phyloP scores from a whole-genome alignment of 2,329 filamentous ascomycete species.

The Penicillium sp. region DNA sequence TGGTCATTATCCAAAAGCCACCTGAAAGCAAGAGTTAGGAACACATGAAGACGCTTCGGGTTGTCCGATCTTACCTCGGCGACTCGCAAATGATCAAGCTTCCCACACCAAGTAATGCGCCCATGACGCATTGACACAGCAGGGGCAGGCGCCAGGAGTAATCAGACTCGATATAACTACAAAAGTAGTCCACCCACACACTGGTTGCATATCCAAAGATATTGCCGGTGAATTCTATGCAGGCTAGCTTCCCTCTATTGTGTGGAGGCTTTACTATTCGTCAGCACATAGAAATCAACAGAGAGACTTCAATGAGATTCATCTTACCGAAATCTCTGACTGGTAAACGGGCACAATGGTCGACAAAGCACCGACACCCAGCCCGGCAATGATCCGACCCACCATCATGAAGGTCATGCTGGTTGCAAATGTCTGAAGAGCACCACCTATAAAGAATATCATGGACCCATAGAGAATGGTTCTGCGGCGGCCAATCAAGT shows the following conservation, averaged over 20 bases:
- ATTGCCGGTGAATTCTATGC: slow-evolving; percentile 97
- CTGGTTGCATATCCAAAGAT: slow-evolving; percentile 93
- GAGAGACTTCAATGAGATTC: background rate
- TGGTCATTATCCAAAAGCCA: slow-evolving; percentile 98
- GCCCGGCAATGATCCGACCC: slow-evolving; percentile 75
- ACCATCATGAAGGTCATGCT: slow-evolving; percentile 85
- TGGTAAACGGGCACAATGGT: slow-evolving; percentile 93
- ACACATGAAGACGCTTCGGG: background rate
- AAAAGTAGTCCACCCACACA: slow-evolving; percentile 98
- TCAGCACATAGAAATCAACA: background rate
- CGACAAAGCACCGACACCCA: slow-evolving; percentile 82
- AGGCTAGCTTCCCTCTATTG: slow-evolving; percentile 90
- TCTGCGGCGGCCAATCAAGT: slow-evolving; percentile 80
- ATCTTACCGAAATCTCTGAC: slow-evolving; percentile 71
- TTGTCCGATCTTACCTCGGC: slow-evolving; percentile 60
- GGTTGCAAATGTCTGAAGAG: slow-evolving; percentile 73
- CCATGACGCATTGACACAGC: slow-evolving; percentile 92
- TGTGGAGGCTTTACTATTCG: slow-evolving; percentile 62
- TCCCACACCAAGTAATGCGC: slow-evolving; percentile 73
- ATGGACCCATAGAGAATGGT: slow-evolving; percentile 93
- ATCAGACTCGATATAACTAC: slow-evolving; percentile 79
- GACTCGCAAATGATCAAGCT: slow-evolving; percentile 95
- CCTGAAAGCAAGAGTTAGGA: slow-evolving; percentile 46
- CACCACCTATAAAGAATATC: slow-evolving; percentile 79
- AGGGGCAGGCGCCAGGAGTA: slow-evolving; percentile 88